A percentile compares a stretch with the other conserved stretches of the same genome.
Conservation (phyloP, 305 asterid genomes). For the Euphrasia arctica region DNA sequence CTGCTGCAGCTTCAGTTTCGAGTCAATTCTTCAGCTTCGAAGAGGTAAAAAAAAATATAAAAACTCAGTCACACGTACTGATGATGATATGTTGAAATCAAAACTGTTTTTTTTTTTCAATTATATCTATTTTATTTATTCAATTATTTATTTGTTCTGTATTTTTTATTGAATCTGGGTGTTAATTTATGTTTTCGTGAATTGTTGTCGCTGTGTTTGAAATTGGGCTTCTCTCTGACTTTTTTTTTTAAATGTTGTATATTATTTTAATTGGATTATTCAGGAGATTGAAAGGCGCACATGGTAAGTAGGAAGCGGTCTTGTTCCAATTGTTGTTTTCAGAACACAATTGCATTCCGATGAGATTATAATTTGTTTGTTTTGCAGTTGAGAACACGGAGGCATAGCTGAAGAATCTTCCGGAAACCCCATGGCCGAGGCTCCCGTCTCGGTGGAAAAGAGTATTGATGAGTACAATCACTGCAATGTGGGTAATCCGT, state of each 20-base stretch:
- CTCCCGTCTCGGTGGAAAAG: neutral
- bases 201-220: neutral
- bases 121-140: too few species aligned
- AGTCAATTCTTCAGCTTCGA: neutral
- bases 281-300: neutral
- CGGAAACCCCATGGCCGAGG: neutral
- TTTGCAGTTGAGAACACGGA: neutral
- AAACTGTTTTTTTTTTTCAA: neutral
- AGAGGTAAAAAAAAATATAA: neutral
- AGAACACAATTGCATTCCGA: neutral
- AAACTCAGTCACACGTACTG: neutral
- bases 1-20: neutral
- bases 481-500: neutral
- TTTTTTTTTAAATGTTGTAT: neutral
- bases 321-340: neutral
- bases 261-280: neutral
- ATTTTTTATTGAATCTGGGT: neutral
- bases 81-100: too few species aligned
- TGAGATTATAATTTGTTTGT: neutral
- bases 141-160: neutral
- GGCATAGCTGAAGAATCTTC: neutral
- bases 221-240: neutral
- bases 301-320: neutral
- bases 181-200: neutral
- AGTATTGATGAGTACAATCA: neutral